phyloP scores from a whole-genome alignment of 2,329 filamentous ascomycete species.

The Cryoendolithus antarcticus region DNA sequence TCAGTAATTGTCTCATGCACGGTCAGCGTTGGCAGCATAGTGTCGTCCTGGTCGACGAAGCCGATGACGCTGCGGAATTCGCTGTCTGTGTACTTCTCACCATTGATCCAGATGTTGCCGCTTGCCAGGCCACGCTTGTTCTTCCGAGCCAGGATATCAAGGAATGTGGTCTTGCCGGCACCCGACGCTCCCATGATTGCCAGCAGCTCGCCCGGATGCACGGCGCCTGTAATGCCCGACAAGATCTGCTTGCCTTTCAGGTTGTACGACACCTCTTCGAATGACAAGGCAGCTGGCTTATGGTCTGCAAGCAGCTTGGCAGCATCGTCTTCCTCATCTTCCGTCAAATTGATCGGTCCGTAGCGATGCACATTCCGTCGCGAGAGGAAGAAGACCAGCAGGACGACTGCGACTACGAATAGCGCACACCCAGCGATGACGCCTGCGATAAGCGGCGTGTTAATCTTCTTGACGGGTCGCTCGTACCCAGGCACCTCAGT shows the following conservation, averaged over 20 bases:
- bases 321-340: constrained; percentile 77
- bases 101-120: constrained; percentile 86
- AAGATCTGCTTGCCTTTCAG: constrained; percentile 84
- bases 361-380: constrained; percentile 54
- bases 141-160: constrained; percentile 91
- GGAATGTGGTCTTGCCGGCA: constrained; percentile 91
- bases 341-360: constrained; percentile 62
- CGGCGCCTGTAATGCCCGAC: constrained; percentile 65
- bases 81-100: constrained; percentile 70
- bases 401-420: constrained; percentile 76
- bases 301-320: constrained; percentile 82
- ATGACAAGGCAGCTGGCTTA: constrained; percentile 78
- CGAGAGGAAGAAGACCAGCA: constrained; percentile 78
- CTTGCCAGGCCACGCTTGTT: constrained; percentile 75
- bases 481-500: constrained; percentile 88
- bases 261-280: constrained; percentile 74
- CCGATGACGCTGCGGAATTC: constrained; percentile 89
- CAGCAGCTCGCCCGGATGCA: constrained; percentile 88
- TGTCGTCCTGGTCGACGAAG: constrained; percentile 97
- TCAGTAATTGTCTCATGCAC: constrained; percentile 97
- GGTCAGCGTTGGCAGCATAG: constrained; percentile 87
- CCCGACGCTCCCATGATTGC: constrained; percentile 98
- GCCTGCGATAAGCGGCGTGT: constrained; percentile 87
- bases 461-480: constrained; percentile 83
- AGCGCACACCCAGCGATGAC: constrained; percentile 79